Conservation (phyloP, 805 yeast species). For the Peterozyma toletana region DNA sequence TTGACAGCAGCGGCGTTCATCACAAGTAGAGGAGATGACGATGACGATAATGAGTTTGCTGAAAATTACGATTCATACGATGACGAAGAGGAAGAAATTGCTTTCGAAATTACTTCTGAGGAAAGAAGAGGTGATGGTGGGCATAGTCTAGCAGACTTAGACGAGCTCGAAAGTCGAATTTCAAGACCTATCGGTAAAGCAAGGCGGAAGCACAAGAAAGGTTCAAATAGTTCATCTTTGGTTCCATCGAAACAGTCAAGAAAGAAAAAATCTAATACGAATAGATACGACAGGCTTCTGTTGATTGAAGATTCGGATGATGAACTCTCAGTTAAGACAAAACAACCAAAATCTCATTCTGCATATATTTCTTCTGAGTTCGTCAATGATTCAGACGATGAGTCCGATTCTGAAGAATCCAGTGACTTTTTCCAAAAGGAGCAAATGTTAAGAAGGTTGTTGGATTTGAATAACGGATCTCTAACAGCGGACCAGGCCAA, state of each 20-base stretch:
- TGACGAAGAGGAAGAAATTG: conserved; percentile 28
- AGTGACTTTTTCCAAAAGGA: conserved; percentile 50
- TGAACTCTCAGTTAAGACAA: conserved; percentile 12
- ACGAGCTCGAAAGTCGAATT: conserved; percentile 27
- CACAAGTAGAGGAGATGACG: conserved; percentile 8
- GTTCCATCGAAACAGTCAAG: conserved; percentile 7
- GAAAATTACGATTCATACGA: conserved; percentile 10
- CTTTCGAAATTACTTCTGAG: conserved; percentile 13
- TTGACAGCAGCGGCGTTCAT: conserved; percentile 26
- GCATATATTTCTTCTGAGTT: conserved; percentile 41
- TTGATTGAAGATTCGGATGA: conserved; percentile 26
- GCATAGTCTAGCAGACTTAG: conserved; percentile 17
- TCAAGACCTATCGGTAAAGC: conserved; percentile 2
- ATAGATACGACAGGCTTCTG: conserved; percentile 12
- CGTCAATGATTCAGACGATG: conserved; percentile 58
- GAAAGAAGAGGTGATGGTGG: conserved; percentile 9
- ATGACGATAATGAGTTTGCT: conserved; percentile 6
- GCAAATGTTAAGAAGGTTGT: conserved; percentile 5
- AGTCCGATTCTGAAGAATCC: conserved; percentile 49
- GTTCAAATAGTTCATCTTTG: conserved; percentile 5
- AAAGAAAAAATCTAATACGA: conserved; percentile 10
- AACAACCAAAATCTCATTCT: conserved; percentile 1
- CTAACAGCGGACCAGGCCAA: conserved; percentile 5
- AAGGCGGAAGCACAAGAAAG: conserved; percentile 14
- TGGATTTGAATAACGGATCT: conserved; percentile 5